phyloP scores from a whole-genome alignment of 2,329 filamentous ascomycete genomes.

The Tolypocladium endophyticum region DNA sequence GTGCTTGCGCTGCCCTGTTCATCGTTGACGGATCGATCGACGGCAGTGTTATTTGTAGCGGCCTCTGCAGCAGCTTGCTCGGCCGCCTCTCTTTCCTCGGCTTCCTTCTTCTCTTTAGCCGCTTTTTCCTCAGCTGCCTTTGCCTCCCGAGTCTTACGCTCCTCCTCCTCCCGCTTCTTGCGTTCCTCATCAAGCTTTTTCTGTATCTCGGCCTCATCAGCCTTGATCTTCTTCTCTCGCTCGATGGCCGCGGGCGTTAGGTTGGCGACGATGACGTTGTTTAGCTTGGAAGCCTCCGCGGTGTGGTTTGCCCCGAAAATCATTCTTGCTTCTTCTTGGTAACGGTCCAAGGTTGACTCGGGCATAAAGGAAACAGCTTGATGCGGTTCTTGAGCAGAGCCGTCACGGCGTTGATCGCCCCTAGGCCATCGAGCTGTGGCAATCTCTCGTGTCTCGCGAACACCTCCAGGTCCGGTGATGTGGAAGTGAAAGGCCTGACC shows the following conservation, averaged over 20 bases:
- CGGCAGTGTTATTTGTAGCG: constrained; percentile 23
- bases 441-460: constrained; percentile 42
- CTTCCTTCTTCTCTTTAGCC: constrained; percentile 57
- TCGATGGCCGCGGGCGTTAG: constrained; percentile 80
- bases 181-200: constrained; percentile 45
- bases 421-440: constrained; percentile 28
- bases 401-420: constrained; percentile 38
- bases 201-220: constrained; percentile 40
- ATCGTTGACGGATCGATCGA: constrained; percentile 2
- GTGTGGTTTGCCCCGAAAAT: constrained; percentile 59
- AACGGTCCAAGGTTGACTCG: constrained; percentile 62
- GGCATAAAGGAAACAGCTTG: constrained; percentile 68
- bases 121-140: constrained; percentile 61
- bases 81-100: constrained; percentile 54
- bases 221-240: constrained; percentile 62
- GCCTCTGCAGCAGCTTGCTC: constrained; percentile 49
- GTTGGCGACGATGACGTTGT: constrained; percentile 57
- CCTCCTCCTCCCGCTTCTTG: constrained; percentile 54
- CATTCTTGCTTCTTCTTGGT: constrained; percentile 83
- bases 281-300: constrained; percentile 58
- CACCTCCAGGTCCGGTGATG: constrained; percentile 37
- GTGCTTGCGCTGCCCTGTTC: constrained; percentile 12
- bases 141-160: constrained; percentile 56
- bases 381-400: constrained; percentile 47
- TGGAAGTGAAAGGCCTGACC: constrained; percentile 50